These are phyloP conservation scores for Acaromyces ingoldii DNA, from an alignment of 1,284 basidiomycete species.

Conservation along the genomic window DNA sequence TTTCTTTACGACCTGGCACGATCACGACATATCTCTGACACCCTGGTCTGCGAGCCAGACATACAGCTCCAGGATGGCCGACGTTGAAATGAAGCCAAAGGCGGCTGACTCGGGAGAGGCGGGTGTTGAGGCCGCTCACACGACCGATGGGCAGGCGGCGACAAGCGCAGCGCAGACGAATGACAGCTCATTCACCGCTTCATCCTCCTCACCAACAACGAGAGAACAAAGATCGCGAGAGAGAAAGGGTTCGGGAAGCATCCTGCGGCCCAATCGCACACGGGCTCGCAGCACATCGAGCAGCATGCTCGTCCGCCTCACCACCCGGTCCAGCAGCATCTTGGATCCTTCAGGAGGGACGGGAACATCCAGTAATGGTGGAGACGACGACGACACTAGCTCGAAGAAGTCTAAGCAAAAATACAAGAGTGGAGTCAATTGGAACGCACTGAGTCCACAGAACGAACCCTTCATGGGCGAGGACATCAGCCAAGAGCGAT, in stretches of 20 bases:
- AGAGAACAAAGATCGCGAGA: not conserved
- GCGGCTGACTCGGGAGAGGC: too few relatives aligned
- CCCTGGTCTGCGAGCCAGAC: too few relatives aligned
- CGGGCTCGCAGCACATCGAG: not conserved
- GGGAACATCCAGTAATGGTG: not conserved
- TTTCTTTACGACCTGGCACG: too few relatives aligned
- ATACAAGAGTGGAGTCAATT: slow-evolving; percentile 32
- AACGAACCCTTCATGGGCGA: slow-evolving; percentile 31
- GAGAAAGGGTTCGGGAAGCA: not conserved
- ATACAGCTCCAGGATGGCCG: too few relatives aligned
- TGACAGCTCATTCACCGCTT: too few relatives aligned
- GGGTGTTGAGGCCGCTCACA: too few relatives aligned
- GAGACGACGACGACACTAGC: not conserved
- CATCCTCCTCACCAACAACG: not conserved
- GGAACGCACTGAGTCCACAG: slow-evolving; percentile 7
- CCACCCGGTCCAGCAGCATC: not conserved
- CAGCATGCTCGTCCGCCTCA: not conserved
- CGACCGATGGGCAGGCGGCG: too few relatives aligned
- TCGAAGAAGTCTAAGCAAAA: slow-evolving; percentile 17
- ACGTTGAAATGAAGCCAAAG: too few relatives aligned
- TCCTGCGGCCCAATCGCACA: not conserved
- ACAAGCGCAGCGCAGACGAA: too few relatives aligned
- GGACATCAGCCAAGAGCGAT: slow-evolving; percentile 4
- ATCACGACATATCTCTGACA: too few relatives aligned
- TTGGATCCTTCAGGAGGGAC: not conserved